Evolutionary conservation across 2,329 filamentous ascomycete genomes (phyloP).

Genomic region (Diaporthe ampelina): DNA sequence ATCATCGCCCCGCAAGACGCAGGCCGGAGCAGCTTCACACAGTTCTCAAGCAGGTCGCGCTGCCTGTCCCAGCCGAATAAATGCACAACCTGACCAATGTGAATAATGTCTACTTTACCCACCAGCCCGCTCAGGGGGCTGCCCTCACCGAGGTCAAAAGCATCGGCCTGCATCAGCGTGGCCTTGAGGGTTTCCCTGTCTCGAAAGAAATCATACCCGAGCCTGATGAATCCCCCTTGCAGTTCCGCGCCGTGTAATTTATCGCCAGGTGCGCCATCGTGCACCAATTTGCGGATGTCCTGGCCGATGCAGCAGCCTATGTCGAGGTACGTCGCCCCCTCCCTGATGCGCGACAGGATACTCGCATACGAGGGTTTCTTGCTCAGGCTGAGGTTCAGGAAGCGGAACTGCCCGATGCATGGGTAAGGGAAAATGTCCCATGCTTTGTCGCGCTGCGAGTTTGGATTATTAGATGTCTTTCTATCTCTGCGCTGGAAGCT

Average conservation of each 20-base stretch:
- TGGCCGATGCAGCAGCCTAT: slow-evolving; percentile 61
- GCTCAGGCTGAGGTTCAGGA: slow-evolving; percentile 54
- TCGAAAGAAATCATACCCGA: slow-evolving; percentile 54
- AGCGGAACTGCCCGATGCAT: slow-evolving; percentile 56
- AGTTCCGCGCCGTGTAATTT: slow-evolving; percentile 57
- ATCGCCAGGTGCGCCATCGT: slow-evolving; percentile 54
- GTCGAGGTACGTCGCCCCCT: slow-evolving; percentile 52
- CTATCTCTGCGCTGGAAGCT: neutral
- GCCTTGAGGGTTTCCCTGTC: slow-evolving; percentile 46
- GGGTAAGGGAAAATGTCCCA: slow-evolving; percentile 55
- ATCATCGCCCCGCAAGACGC: slow-evolving; percentile 38
- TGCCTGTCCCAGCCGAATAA: slow-evolving; percentile 50
- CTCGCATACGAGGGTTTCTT: slow-evolving; percentile 49
- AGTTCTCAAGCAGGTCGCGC: slow-evolving; percentile 44
- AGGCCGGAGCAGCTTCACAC: slow-evolving; percentile 46
- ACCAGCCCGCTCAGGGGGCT: slow-evolving; percentile 42
- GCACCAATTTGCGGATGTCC: slow-evolving; percentile 58
- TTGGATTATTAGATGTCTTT: neutral
- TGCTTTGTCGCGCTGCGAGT: slow-evolving; percentile 52
- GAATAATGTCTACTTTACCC: slow-evolving; percentile 48
- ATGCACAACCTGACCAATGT: slow-evolving; percentile 51
- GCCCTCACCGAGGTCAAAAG: slow-evolving; percentile 45
- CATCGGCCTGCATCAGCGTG: slow-evolving; percentile 46
- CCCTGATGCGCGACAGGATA: slow-evolving; percentile 47
- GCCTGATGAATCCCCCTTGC: slow-evolving; percentile 49